Conservation (phyloP, 2,329 filamentous ascomycete genomes). For the Clonostachys byssicola region DNA sequence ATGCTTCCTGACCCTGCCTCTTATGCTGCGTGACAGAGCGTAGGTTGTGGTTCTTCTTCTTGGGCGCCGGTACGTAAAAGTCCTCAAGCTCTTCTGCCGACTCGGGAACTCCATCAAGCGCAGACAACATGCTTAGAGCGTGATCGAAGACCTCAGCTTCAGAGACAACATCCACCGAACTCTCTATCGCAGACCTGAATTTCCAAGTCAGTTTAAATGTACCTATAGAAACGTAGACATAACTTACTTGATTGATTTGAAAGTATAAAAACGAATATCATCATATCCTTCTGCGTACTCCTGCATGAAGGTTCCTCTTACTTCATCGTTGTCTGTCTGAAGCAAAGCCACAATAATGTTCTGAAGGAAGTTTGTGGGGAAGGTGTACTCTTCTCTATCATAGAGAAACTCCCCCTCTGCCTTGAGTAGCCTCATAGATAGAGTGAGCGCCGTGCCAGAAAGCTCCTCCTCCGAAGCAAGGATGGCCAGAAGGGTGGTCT, state of each 20-base stretch:
- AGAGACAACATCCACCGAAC: not conserved
- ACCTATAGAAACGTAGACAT: not conserved
- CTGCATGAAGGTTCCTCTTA: conserved; percentile 69
- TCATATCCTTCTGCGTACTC: conserved; percentile 78
- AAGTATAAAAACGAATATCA: conserved; percentile 81
- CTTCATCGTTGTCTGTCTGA: conserved; percentile 48
- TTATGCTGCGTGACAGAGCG: conserved; percentile 68
- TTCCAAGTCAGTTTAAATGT: not conserved
- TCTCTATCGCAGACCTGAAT: not conserved
- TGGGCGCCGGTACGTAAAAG: conserved; percentile 62
- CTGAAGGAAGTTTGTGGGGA: conserved; percentile 64
- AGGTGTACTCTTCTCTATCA: conserved; percentile 60
- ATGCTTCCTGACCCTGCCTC: conserved; percentile 78
- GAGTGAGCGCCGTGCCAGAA: conserved; percentile 68
- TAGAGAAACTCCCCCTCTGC: conserved; percentile 64
- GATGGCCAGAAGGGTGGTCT: conserved; percentile 54
- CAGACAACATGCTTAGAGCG: conserved; percentile 58
- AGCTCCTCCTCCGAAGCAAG: conserved; percentile 58
- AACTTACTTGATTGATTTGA: conserved; percentile 67
- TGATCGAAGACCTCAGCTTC: conserved; percentile 44
- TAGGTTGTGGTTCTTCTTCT: conserved; percentile 64
- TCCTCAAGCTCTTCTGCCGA: conserved; percentile 62
- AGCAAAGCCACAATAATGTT: conserved; percentile 62
- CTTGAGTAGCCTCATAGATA: conserved; percentile 82
- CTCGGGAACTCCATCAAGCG: conserved; percentile 67